Evolutionary conservation across 306 rosid genomes (phyloP).

Genomic region (Inga oerstediana): DNA sequence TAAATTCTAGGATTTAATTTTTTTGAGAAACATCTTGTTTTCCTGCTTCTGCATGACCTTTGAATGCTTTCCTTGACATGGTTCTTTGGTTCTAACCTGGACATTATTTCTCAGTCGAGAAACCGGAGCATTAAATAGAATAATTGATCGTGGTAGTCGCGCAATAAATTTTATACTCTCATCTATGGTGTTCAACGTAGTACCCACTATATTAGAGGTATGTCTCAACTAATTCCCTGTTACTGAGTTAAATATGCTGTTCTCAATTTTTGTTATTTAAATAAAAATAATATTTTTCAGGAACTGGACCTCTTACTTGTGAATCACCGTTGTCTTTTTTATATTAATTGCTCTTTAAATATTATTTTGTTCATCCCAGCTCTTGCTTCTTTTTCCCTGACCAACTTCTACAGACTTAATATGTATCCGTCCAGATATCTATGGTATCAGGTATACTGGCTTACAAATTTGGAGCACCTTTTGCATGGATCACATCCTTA

Average conservation of each 20-base stretch:
- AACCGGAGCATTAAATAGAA: conserved; percentile 94
- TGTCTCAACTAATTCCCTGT: conserved; percentile 31
- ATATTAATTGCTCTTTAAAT: conserved; percentile 21
- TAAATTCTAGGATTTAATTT: neutral
- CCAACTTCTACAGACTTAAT: conserved; percentile 61
- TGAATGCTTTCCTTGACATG: conserved; percentile 16
- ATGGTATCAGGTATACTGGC: conserved; percentile 98
- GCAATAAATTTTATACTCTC: conserved; percentile 95
- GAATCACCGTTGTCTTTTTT: conserved; percentile 19
- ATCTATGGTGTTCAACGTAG: conserved; percentile 94
- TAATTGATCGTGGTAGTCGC: conserved; percentile 98
- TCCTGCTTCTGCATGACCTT: neutral
- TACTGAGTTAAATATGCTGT: conserved; percentile 30
- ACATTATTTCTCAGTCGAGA: conserved; percentile 70
- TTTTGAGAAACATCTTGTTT: neutral
- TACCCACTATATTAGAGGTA: conserved; percentile 97
- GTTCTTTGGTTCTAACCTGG: conserved; percentile 18
- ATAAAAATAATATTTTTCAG: conserved; percentile 2
- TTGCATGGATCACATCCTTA: conserved; percentile 92
- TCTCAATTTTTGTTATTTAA: neutral
- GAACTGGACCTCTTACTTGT: conserved; percentile 13
- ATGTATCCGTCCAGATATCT: conserved; percentile 81
- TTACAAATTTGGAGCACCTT: conserved; percentile 94
- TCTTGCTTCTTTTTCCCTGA: conserved; percentile 40
- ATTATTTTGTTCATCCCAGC: conserved; percentile 36